phyloP scores from a whole-genome alignment of 140 eudicot genomes.

The Bidens hawaiensis region DNA sequence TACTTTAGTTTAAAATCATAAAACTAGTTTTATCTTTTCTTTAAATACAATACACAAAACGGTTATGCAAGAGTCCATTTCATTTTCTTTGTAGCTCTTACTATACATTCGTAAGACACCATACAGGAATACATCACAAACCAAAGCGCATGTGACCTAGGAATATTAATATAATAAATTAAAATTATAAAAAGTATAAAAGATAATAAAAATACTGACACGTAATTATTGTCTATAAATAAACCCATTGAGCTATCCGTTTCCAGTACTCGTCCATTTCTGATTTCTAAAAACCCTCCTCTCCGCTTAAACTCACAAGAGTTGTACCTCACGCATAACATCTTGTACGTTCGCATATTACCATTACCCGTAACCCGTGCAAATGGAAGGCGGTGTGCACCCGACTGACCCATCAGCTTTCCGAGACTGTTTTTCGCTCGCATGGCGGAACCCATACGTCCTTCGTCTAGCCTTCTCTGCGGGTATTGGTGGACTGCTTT shows the following conservation, averaged over 20 bases:
- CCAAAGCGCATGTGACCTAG: no score
- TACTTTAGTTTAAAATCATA: no score
- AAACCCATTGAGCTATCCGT: constrained; percentile 10
- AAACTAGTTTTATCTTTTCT: no score
- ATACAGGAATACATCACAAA: no score
- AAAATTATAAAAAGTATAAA: neutral
- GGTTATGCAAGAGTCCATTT: no score
- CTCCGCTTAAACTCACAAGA: neutral
- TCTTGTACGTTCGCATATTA: no score
- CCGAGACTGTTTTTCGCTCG: constrained; percentile 52
- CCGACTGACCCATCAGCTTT: constrained; percentile 54
- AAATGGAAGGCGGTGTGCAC: constrained; percentile 60
- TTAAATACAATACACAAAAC: no score
- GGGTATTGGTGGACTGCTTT: constrained; percentile 77
- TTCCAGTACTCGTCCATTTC: neutral
- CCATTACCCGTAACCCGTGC: no score
- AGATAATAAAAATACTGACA: neutral
- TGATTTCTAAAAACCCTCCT: neutral
- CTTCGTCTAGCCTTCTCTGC: constrained; percentile 78
- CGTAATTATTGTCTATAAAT: constrained; percentile 23
- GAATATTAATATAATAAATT: no score
- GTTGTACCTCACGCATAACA: neutral
- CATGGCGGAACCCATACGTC: constrained; percentile 53
- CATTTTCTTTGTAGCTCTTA: no score
- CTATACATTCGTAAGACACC: no score